Base-by-base conservation (phyloP, 768 basidiomycete species). In the Lactarius akahatsu region DNA sequence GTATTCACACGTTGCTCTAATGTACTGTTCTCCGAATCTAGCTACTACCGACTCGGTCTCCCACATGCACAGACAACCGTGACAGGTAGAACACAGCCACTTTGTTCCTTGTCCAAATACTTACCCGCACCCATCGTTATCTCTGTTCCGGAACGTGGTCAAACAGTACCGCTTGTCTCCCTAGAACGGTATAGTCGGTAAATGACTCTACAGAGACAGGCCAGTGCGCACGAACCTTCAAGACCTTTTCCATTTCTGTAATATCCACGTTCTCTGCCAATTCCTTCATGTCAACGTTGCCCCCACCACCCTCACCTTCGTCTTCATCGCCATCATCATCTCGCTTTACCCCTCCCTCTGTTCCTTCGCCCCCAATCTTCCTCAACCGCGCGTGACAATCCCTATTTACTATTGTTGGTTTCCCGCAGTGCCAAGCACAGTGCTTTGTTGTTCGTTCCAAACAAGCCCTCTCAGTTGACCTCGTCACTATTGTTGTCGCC, bases 161-260 rank as follows among this genome's bases (percentile, higher is more conserved):
- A 73, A 96, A 98, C 71, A 85, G 73, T 94, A 98, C 54, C 96
- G 82, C 76, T 89, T 94, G 77, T 98, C 96, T 70, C 90, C 89
- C 94, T 97, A 26, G 67, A n/a, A 41, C 41, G n/a, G 41, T 26
- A 40, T 32, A n/a, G 15, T 47, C 73, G 34, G 72, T 73, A 57
- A 77, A 72, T 61, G 67, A 41, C 32, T 60, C 62, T 38, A 36
- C 55, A 28, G n/a, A 36, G 10, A 36, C 43, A 36, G 34, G 8
- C 40, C 28, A 34, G 28, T 15, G 71, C 43, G 32, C 32, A 74
- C 86, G 66, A 66, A 94, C 96, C 88, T 88, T 90, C 64, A 99
- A 77, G 13, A 98, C 96, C 73, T 89, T 89, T 71, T 90, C 86
- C 72, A 98, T 89, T 72, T 96, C 95, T 34, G 79, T 82, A 45